These are phyloP conservation scores for Botrytis squamosa DNA, from an alignment of 2,329 filamentous ascomycete species.

Conservation along the genomic window DNA sequence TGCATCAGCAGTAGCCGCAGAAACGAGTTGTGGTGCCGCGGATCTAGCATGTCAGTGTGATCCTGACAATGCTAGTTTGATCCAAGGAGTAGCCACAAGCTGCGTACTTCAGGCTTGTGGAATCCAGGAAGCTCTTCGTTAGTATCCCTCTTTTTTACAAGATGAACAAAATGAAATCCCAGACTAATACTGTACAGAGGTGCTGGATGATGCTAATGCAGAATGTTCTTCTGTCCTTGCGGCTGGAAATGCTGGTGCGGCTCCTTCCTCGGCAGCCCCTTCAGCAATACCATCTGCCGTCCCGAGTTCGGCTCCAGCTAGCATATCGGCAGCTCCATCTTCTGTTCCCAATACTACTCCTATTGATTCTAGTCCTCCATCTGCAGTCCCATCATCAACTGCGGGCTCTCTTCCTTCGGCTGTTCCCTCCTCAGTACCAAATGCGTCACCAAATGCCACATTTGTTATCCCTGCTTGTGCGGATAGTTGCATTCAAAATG, in stretches of 20 bases:
- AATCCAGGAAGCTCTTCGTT: background rate
- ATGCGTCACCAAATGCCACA: background rate
- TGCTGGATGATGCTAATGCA: background rate
- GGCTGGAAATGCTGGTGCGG: background rate
- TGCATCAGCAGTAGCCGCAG: background rate
- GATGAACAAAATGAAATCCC: background rate
- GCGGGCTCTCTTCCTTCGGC: background rate
- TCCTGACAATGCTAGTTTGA: background rate
- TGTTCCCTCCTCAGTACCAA: background rate
- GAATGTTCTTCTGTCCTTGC: conserved; percentile 7
- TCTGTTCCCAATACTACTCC: background rate
- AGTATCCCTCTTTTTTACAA: background rate
- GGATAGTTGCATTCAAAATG: background rate
- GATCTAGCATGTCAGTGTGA: conserved; percentile 6
- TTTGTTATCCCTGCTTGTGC: conserved; percentile 3
- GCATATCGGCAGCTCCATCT: background rate
- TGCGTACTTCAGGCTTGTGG: conserved; percentile 5
- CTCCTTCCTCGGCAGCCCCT: background rate
- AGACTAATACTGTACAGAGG: background rate
- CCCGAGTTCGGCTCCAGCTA: background rate
- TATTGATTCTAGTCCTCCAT: background rate
- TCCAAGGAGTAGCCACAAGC: background rate
- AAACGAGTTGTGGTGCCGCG: background rate
- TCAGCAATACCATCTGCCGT: background rate
- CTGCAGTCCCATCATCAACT: background rate